Conservation (phyloP, 345 rosid genomes). For the Eucalyptus sp. region DNA sequence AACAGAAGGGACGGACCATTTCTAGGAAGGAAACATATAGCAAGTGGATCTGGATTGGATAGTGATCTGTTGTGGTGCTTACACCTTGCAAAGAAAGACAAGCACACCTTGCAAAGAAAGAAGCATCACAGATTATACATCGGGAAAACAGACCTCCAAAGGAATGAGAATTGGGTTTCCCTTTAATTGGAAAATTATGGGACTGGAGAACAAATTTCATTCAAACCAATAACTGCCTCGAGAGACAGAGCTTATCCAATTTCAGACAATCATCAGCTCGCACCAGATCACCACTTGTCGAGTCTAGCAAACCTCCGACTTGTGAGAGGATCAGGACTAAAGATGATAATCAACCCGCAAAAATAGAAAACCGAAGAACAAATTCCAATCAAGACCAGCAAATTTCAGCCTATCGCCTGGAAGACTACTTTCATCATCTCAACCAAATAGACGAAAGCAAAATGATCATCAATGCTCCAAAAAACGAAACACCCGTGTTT, state of each 20-base stretch:
- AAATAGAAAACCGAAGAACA: neutral
- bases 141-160: accelerated
- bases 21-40: neutral
- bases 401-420: neutral
- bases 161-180: neutral
- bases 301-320: neutral
- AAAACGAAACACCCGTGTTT: neutral
- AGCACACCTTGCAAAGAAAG: neutral
- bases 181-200: neutral
- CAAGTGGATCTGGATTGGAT: neutral
- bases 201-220: neutral
- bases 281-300: neutral
- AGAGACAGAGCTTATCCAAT: neutral
- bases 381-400: neutral
- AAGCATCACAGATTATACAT: neutral
- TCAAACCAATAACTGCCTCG: neutral
- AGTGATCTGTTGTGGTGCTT: neutral
- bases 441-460: neutral
- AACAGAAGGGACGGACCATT: neutral
- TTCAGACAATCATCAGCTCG: neutral
- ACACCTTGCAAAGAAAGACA: neutral
- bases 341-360: neutral
- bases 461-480: neutral
- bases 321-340: neutral
- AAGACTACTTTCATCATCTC: neutral